A percentile compares a stretch with the other conserved stretches of the same genome.
Conservation (phyloP, 371 early-diverging fungal species). For the Batrachochytrium dendrobatidis region DNA sequence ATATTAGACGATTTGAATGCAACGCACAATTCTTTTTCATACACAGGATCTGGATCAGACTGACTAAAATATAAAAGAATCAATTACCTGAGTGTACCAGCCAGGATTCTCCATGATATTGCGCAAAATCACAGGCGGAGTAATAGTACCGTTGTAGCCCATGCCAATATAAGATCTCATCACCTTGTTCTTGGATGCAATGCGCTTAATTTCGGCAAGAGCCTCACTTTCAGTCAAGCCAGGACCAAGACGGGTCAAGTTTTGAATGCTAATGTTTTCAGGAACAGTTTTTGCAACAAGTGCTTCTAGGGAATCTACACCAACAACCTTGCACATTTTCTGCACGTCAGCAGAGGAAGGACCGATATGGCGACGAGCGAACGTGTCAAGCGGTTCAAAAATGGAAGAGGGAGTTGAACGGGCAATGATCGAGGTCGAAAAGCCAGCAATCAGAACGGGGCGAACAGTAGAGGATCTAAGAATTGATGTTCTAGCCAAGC, state of each 20-base stretch:
- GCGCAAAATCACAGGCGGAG: slow-evolving; percentile 89
- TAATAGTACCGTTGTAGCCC: slow-evolving; percentile 85
- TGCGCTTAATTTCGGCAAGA: slow-evolving; percentile 63
- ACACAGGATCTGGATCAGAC: too few species aligned
- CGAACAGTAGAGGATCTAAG: neutral
- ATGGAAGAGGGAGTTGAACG: neutral
- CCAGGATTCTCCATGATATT: slow-evolving; percentile 95
- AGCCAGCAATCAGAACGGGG: neutral
- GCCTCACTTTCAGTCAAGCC: slow-evolving; percentile 76
- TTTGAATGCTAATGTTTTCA: slow-evolving; percentile 62
- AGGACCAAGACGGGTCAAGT: slow-evolving; percentile 38
- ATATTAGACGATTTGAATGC: slow-evolving; percentile 7
- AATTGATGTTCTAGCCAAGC: too few species aligned
- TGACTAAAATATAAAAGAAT: neutral
- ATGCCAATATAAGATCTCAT: slow-evolving; percentile 88
- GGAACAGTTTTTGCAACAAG: slow-evolving; percentile 81
- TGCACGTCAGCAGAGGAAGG: slow-evolving; percentile 63
- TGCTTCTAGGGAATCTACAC: slow-evolving; percentile 68
- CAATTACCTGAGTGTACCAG: slow-evolving; percentile 86
- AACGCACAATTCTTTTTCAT: slow-evolving; percentile 7
- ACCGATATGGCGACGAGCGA: slow-evolving; percentile 76
- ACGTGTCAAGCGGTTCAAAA: slow-evolving; percentile 35
- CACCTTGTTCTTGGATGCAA: slow-evolving; percentile 86
- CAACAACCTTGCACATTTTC: slow-evolving; percentile 73
- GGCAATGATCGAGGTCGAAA: neutral